Conservation (phyloP, 169 alveolate genomes). For the Plasmodium falciparum region DNA sequence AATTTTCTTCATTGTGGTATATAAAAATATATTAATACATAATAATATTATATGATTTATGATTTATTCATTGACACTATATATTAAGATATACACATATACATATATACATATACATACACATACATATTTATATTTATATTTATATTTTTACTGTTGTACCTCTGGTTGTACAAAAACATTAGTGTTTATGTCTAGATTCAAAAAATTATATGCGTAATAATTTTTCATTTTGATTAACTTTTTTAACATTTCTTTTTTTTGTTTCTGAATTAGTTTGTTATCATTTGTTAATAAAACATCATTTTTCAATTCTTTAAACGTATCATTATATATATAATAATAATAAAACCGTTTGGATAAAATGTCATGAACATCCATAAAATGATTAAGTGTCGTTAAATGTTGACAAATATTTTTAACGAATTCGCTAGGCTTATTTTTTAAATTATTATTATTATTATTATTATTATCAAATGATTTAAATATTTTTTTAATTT, state of each 20-base stretch:
- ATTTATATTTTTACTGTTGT: background rate
- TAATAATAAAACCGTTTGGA: constrained; percentile 28
- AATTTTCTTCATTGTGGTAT: no score
- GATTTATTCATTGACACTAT: no score
- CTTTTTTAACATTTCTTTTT: constrained; percentile 21
- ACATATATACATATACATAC: background rate
- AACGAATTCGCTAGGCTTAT: background rate
- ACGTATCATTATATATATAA: background rate
- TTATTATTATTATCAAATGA: constrained; percentile 1
- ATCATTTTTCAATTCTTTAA: background rate
- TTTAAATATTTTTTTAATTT: constrained; percentile 4
- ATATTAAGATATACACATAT: no score
- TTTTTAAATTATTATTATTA: background rate
- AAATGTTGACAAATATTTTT: constrained; percentile 1
- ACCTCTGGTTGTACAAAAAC: constrained; percentile 9
- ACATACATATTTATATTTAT: no score
- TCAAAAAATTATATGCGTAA: constrained; percentile 4
- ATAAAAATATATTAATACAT: no score
- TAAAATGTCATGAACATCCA: constrained; percentile 17
- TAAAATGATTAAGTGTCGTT: background rate
- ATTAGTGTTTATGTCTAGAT: constrained; percentile 20
- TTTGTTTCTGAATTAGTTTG: background rate
- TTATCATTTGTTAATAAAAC: background rate
- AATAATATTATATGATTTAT: no score
- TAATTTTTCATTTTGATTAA: constrained; percentile 34